Evolutionary conservation across 768 basidiomycete species (phyloP).

Genomic region (Suillus brevipes): DNA sequence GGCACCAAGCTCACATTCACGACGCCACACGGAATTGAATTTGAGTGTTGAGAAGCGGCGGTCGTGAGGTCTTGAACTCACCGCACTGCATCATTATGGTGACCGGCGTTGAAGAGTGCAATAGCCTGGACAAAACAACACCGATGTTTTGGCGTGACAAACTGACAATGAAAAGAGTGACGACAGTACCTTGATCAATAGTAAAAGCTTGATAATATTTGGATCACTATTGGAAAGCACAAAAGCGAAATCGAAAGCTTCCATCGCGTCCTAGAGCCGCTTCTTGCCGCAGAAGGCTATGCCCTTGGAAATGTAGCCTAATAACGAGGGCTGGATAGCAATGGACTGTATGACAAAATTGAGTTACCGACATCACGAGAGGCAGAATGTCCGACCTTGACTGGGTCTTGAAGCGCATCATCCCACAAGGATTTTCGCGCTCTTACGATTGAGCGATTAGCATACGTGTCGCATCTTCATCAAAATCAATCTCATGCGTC

Average conservation of each 20-base stretch:
- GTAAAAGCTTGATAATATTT: background rate
- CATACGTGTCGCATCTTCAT: background rate
- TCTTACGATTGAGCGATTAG: conserved; percentile 1
- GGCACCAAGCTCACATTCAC: background rate
- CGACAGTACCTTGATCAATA: background rate
- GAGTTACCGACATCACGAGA: background rate
- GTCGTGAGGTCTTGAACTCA: background rate
- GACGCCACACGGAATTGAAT: background rate
- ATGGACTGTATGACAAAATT: background rate
- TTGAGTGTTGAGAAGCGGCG: background rate
- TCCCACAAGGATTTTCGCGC: background rate
- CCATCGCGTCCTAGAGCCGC: background rate
- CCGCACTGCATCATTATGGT: background rate
- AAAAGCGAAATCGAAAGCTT: background rate
- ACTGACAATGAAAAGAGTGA: background rate
- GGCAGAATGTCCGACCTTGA: background rate
- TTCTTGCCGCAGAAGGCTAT: background rate
- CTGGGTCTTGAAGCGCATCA: background rate
- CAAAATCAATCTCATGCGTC: background rate
- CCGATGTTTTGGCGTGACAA: background rate
- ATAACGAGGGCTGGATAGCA: background rate
- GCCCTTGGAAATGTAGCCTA: background rate
- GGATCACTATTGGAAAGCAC: background rate
- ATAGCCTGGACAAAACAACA: background rate
- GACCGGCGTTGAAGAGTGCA: background rate